Base-by-base conservation (phyloP, 1,284 basidiomycete genomes). In the Ceraceosorus bombacis region DNA sequence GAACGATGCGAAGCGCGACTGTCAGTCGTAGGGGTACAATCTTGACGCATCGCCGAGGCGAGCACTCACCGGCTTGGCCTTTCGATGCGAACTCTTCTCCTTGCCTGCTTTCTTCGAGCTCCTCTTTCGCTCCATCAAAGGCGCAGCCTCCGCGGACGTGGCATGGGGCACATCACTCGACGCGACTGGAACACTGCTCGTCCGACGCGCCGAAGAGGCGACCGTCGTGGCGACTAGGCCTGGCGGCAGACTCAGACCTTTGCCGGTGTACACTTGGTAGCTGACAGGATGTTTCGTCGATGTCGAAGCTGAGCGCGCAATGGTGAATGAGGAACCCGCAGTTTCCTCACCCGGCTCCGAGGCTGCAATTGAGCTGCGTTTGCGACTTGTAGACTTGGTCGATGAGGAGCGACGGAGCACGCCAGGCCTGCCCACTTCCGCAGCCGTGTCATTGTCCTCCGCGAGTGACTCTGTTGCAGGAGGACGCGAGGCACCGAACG, bases 181-280 rank as follows among this genome's bases (percentile, higher is more conserved):
- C 27, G 27, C 27, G 27, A 27, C 27, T 27, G 27, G 27, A 27
- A 27, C 27, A 12, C n/a, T n/a, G 8, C 39, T 38, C 40, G 43
- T 41, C 9, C 55, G 55, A 6, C 51, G 55, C 6, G 48, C 9
- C 27, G 69, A 70, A 15, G 60, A 66, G 49, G 65, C 68, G 48
- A 71, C 68, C 1, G 68, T 71, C 15, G 70, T 71, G 1, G 68
- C 70, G 10, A 70, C 53, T 0, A 71, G 62, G 43, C 70, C 70
- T 13, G 67, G 64, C 12, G 70, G 70, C 43, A 71, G 46, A 56
- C 64, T 70, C 50, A 71, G 63, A 36, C 68, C 70, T 9, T 66
- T 65, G 55, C 70, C 70, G 41, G 64, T 64, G 62, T 70, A 71
- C 51, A 69, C 62, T n/a, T 50, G 13, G 36, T 12, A 50, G 49